phyloP scores from a whole-genome alignment of 768 basidiomycete genomes.

The Panellus pusillus region DNA sequence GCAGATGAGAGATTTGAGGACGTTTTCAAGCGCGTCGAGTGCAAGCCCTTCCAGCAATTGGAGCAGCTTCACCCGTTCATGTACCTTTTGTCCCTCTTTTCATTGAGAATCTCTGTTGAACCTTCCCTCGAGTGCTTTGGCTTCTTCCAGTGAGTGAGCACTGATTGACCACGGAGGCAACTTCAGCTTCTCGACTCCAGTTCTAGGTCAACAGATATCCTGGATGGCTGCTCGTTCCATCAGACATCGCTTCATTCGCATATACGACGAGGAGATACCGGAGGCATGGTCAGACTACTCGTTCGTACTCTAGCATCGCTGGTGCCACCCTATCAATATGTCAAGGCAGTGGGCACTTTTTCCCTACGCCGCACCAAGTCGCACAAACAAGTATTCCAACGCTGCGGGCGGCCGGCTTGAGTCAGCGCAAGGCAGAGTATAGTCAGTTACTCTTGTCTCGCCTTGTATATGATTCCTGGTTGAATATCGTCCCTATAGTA shows the following conservation, averaged over 20 bases:
- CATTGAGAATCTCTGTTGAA: neutral
- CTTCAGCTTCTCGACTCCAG: slow-evolving; percentile 5
- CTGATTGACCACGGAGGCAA: neutral
- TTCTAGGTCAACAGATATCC: slow-evolving; percentile 71
- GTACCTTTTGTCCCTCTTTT: slow-evolving; percentile 35
- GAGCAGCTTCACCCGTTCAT: slow-evolving; percentile 83
- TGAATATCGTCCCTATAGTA: slow-evolving; percentile 43
- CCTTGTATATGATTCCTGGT: neutral
- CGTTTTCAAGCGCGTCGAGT: slow-evolving; percentile 63
- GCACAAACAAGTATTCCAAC: slow-evolving; percentile 54
- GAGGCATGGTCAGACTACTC: slow-evolving; percentile 59
- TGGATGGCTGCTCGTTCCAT: slow-evolving; percentile 87
- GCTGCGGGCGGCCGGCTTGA: slow-evolving; percentile 75
- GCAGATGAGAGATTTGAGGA: slow-evolving; percentile 71
- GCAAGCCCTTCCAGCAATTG: slow-evolving; percentile 75
- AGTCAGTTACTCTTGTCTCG: slow-evolving; percentile 44
- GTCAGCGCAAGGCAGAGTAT: slow-evolving; percentile 88
- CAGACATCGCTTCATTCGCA: slow-evolving; percentile 71
- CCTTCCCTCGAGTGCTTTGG: slow-evolving; percentile 53
- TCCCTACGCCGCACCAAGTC: slow-evolving; percentile 74
- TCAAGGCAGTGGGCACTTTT: slow-evolving; percentile 38
- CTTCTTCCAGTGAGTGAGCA: slow-evolving; percentile 58
- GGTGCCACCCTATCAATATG: neutral
- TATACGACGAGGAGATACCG: slow-evolving; percentile 74
- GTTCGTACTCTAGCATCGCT: slow-evolving; percentile 32